These are phyloP conservation scores for Sarocladium oryzae DNA, from an alignment of 2,329 filamentous ascomycete species.

Conservation along the genomic window DNA sequence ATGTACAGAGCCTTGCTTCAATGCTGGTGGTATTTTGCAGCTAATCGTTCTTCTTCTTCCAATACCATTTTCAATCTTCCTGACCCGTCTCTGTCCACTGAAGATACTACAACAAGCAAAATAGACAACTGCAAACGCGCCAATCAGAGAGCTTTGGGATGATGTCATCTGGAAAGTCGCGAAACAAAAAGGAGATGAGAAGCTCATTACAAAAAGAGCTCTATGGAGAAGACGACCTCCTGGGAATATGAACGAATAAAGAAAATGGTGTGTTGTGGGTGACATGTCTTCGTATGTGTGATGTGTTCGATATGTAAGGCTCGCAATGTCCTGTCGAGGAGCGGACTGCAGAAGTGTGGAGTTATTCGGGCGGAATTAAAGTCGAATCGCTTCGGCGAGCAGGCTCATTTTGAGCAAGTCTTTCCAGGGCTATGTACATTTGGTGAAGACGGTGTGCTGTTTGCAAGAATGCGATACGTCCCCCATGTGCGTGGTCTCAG, in stretches of 20 bases:
- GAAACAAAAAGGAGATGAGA: not conserved
- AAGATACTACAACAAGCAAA: slow-evolving; percentile 6
- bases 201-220: slow-evolving; percentile 9
- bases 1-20: not conserved
- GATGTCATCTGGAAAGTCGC: not conserved
- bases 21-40: not conserved
- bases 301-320: slow-evolving; percentile 4
- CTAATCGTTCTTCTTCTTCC: not conserved
- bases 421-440: not conserved
- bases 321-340: slow-evolving; percentile 1
- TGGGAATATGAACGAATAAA: slow-evolving; percentile 9
- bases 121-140: not conserved
- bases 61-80: not conserved
- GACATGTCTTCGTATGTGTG: slow-evolving; percentile 9
- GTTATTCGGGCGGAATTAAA: slow-evolving; percentile 1
- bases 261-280: slow-evolving; percentile 2
- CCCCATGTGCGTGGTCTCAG: slow-evolving; percentile 4
- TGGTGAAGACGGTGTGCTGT: not conserved
- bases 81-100: not conserved
- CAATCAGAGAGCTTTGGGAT: not conserved
- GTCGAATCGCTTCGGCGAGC: slow-evolving; percentile 1
- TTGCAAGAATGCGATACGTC: not conserved
- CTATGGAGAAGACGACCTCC: not conserved
- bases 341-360: not conserved
- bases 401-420: slow-evolving; percentile 3